Base-by-base conservation (phyloP, 2,329 filamentous ascomycete genomes). In the Didymella pomorum region DNA sequence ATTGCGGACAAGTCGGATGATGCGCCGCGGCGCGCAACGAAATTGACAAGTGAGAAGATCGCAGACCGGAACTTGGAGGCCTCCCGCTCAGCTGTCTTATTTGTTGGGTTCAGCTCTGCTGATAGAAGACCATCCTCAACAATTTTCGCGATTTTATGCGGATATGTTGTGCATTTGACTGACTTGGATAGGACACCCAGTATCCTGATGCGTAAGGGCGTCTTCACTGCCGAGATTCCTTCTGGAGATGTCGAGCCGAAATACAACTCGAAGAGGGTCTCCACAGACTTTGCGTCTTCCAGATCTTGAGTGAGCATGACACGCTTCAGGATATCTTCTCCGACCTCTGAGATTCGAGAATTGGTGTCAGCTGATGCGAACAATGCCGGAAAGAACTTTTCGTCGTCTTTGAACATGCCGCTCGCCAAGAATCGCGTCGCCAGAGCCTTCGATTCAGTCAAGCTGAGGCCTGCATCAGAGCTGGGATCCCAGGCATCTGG, bases 301-400 rank as follows among this genome's bases (percentile, higher is more conserved):
- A 97, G 80, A 9, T 90, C 87, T 9, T 91, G 85, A 1, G 86
- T 81, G 10, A 86, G 80, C 26, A 82, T 84, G 28, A 86, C 90
- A 64, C 93, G 84, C 77, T 97, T 99, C 64, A 98, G 78, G 47
- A 96, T 86, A 68, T 97, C 93, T 56, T 97, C 92, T 0, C 91
- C 94, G n/a, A 92, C 80, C n/a, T 90, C 87, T 11, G 91, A 88
- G 35, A 97, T 88, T 9, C 89, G 86, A 33, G 89, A 92, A 64
- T 97, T 95, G 1, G 88, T 81, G 76, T 93, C 93, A 0, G 92
- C 89, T 25, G 92, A 89, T 5, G 93, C 93, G 72, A 91, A 93
- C 1, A 98, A 78, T 0, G 92, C 90, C 0, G 94, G 90, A 12
- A 97, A 76, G 67, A 97, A 92, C 29, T 93, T 88, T 71, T 98